Conservation (phyloP, 169 alveolate genomes). For the Plasmodium fragile region DNA sequence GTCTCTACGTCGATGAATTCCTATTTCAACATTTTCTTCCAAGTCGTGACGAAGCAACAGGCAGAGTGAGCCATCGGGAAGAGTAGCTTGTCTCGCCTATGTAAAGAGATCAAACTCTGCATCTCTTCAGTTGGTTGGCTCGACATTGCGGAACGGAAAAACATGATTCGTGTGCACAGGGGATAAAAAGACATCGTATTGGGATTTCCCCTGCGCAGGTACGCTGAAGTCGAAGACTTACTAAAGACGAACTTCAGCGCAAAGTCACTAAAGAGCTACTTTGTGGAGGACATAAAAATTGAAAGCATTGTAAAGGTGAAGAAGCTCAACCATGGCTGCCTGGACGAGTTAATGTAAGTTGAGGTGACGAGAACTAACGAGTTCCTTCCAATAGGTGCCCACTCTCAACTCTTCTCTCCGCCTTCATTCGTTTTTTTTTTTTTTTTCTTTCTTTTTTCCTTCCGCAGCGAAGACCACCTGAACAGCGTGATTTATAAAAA, state of each 20-base stretch:
- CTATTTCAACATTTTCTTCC: slow-evolving; percentile 45
- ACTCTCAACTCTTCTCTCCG: neutral
- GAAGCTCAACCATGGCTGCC: slow-evolving; percentile 34
- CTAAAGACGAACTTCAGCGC: slow-evolving; percentile 18
- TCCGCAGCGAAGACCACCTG: slow-evolving; percentile 28
- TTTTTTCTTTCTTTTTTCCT: neutral
- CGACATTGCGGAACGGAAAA: neutral
- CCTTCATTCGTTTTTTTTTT: neutral
- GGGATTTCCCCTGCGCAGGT: neutral
- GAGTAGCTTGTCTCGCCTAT: neutral
- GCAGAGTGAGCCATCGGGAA: slow-evolving; percentile 12
- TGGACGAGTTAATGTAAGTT: slow-evolving; percentile 48
- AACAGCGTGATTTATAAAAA: slow-evolving; percentile 52
- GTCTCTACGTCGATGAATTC: slow-evolving; percentile 43
- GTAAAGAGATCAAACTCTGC: neutral
- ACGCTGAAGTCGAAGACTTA: slow-evolving; percentile 20
- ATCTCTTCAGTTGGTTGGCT: neutral
- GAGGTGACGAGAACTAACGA: neutral
- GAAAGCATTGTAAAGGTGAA: slow-evolving; percentile 67
- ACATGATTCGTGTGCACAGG: neutral
- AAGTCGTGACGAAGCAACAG: slow-evolving; percentile 9
- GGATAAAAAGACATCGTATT: neutral
- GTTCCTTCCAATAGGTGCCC: neutral
- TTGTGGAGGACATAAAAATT: slow-evolving; percentile 59
- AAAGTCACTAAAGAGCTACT: slow-evolving; percentile 38